Evolutionary conservation across 2,329 filamentous ascomycete genomes (phyloP).

Genomic region (Pestalotiopsis sp.): DNA sequence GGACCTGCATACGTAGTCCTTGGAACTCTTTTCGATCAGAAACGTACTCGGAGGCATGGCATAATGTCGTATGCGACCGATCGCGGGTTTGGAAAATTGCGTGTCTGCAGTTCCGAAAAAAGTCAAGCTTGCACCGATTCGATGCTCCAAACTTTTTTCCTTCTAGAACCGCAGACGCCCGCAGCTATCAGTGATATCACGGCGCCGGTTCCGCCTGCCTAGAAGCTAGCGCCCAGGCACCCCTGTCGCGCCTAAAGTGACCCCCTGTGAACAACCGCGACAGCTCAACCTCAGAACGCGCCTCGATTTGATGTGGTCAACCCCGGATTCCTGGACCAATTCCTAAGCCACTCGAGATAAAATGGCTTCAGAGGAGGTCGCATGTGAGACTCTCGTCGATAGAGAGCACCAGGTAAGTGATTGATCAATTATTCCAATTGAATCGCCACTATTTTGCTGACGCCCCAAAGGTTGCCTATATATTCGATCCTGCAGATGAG

Average conservation of each 20-base stretch:
- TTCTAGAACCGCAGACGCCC: not conserved
- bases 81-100: slow-evolving; percentile 7
- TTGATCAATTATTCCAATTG: not conserved
- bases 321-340: not conserved
- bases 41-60: slow-evolving; percentile 29
- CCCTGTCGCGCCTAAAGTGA: not conserved
- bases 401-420: slow-evolving; percentile 31
- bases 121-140: slow-evolving; percentile 15
- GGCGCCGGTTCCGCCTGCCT: not conserved
- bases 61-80: slow-evolving; percentile 3
- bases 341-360: not conserved
- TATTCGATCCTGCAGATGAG: slow-evolving; percentile 58
- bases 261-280: not conserved
- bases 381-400: slow-evolving; percentile 27
- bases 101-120: slow-evolving; percentile 7
- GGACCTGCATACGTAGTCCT: slow-evolving; percentile 33
- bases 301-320: slow-evolving; percentile 2
- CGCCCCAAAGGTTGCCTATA: slow-evolving; percentile 56
- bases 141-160: slow-evolving; percentile 10
- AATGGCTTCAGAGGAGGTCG: slow-evolving; percentile 27
- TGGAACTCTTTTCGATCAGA: slow-evolving; percentile 25
- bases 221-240: not conserved
- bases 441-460: not conserved
- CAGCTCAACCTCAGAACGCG: slow-evolving; percentile 2
- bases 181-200: slow-evolving; percentile 14